Evolutionary conservation across 345 rosid species (phyloP), one percentile per base, ranked within the genome.

Genomic region (Eutrema japonicum): DNA sequence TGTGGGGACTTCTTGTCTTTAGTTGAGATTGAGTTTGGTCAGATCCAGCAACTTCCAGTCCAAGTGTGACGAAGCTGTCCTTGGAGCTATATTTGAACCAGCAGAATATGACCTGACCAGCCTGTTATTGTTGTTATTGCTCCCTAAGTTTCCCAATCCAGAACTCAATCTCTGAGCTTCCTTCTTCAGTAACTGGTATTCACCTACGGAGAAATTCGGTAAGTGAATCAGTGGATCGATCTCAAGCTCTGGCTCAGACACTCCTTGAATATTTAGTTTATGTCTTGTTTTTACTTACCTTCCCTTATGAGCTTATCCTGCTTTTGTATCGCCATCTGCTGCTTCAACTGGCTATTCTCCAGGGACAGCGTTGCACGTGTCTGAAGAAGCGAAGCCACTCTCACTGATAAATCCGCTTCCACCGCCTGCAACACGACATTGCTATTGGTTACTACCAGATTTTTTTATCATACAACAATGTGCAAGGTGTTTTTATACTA

Each of bases 291-390:
- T 26, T 53, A 32, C 75, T 74, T 53, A 90, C 96, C 87, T 56
- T 90, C 89, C 67, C 66, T 35, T 59, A 85, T 75, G 82, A 84
- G 58, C 77, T 86, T 90, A 72, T 88, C 80, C 77, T 86, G 81
- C 77, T 78, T 82, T 60, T 86, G 51, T 56, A 82, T 62, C 36
- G 84, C 78, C 79, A 84, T 74, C 79, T 85, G 80, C 77, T 86
- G 88, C 81, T 88, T 86, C 79, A 90, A 43, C 64, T 78, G 77
- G 71, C 81, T 83, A 67, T 88, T 90, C 72, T 87, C 96, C 51
- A 86, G 8, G n/a, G 92, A 79, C 58, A 89, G 64, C 2, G 84
- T 73, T 77, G 80, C 83, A 4, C 82, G 90, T 64, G 85, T 81
- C 80, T 87, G 94, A 72, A 85, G 86, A 79, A 78, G 74, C 16